Conservation (phyloP, 495 filamentous ascomycete genomes). For the Trichoderma virens region DNA sequence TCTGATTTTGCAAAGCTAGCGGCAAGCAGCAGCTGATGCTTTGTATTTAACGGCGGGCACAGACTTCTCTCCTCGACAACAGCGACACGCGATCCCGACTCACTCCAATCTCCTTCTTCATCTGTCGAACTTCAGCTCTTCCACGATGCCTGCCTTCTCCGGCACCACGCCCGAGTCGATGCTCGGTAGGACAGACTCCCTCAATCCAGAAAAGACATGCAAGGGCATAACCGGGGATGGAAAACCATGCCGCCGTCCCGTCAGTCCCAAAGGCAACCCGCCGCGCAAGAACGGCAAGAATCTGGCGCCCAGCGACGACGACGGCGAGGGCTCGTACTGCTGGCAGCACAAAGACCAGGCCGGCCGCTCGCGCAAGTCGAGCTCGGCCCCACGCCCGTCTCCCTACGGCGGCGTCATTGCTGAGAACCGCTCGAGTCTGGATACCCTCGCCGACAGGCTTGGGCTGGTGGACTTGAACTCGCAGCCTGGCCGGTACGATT, state of each 20-base stretch:
- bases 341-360: conserved; percentile 94
- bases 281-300: conserved; percentile 28
- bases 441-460: conserved; percentile 71
- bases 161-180: conserved; percentile 78
- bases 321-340: conserved; percentile 56
- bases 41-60: not conserved
- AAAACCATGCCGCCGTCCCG: conserved; percentile 64
- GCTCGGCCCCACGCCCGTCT: conserved; percentile 24
- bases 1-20: not conserved
- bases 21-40: not conserved
- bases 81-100: not conserved
- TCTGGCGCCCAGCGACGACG: conserved; percentile 21
- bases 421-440: conserved; percentile 57
- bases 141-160: conserved; percentile 61
- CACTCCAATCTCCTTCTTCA: not conserved
- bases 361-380: conserved; percentile 32
- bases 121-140: not conserved
- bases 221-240: conserved; percentile 73
- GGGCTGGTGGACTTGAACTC: conserved; percentile 55
- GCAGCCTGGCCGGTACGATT: conserved; percentile 18
- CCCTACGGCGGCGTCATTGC: conserved; percentile 28
- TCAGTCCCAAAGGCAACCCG: conserved; percentile 33
- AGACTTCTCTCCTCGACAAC: too few relatives aligned
- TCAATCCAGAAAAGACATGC: conserved; percentile 79
- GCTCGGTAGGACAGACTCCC: conserved; percentile 69